Conservation (phyloP, 352 stramenopile species). For the Thalassiosira exigua region DNA sequence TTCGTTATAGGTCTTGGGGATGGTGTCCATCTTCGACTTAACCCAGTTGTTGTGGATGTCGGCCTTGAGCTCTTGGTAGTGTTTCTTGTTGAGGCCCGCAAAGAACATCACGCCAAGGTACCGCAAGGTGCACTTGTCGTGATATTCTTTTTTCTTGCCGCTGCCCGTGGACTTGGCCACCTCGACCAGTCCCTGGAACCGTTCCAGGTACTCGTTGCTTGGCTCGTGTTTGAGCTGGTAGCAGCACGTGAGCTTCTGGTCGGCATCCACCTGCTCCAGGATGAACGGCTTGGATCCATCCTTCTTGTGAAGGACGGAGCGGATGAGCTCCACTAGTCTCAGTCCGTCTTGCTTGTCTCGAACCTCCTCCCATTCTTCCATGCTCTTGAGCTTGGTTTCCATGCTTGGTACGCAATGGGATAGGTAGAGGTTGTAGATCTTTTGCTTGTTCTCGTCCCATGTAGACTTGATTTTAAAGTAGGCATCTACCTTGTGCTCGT, state of each 20-base stretch:
- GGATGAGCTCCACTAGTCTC: neutral
- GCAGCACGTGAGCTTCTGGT: slow-evolving; percentile 1
- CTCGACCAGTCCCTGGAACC: neutral
- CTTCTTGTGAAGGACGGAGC: neutral
- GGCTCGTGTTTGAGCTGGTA: neutral
- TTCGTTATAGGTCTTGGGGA: too few relatives aligned
- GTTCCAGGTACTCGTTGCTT: neutral
- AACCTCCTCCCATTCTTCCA: neutral
- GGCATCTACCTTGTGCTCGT: too few relatives aligned
- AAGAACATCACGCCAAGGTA: neutral
- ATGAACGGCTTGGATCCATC: neutral
- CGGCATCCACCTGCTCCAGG: neutral
- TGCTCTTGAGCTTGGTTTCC: slow-evolving; percentile 1
- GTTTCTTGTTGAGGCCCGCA: neutral
- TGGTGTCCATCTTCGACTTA: too few relatives aligned
- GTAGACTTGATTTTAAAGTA: slow-evolving; percentile 2
- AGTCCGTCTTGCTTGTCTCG: neutral
- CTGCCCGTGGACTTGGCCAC: too few relatives aligned
- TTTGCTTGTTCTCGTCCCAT: neutral
- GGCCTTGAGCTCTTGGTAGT: neutral
- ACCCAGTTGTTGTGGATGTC: too few relatives aligned
- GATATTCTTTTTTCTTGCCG: too few relatives aligned
- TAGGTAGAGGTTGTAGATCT: neutral
- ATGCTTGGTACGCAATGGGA: neutral
- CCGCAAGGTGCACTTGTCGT: too few relatives aligned